These are phyloP conservation scores for Camelina neglecta DNA, from an alignment of 345 rosid genomes.

Conservation along the genomic window DNA sequence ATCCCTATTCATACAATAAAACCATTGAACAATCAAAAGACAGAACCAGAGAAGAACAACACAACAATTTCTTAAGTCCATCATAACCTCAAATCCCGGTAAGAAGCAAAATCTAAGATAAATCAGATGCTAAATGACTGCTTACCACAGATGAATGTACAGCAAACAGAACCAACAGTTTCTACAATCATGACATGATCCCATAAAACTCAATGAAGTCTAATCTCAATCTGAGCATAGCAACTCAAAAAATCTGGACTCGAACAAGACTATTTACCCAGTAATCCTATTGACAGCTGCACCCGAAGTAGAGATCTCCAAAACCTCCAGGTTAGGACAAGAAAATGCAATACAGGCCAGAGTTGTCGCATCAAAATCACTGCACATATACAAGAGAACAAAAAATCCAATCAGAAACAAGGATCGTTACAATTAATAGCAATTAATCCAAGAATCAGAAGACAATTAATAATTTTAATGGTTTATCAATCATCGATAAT, in stretches of 20 bases:
- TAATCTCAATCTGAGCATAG: constrained; percentile 2
- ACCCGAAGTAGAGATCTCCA: constrained; percentile 72
- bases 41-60: constrained; percentile 10
- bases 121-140: background rate
- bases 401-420: constrained; percentile 1
- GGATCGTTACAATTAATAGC: background rate
- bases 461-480: background rate
- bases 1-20: constrained; percentile 57
- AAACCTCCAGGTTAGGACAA: constrained; percentile 78
- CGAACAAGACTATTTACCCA: constrained; percentile 58
- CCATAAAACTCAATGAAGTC: background rate
- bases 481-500: background rate
- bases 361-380: constrained; percentile 89
- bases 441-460: background rate
- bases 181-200: background rate
- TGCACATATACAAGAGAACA: constrained; percentile 41
- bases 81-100: background rate
- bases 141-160: background rate
- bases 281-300: constrained; percentile 76
- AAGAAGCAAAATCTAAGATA: background rate
- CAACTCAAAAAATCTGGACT: constrained; percentile 8
- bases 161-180: constrained; percentile 13
- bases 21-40: constrained; percentile 35
- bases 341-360: constrained; percentile 96
- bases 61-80: background rate